Base-by-base conservation (phyloP, 768 basidiomycete genomes). In the Suillus paluster region DNA sequence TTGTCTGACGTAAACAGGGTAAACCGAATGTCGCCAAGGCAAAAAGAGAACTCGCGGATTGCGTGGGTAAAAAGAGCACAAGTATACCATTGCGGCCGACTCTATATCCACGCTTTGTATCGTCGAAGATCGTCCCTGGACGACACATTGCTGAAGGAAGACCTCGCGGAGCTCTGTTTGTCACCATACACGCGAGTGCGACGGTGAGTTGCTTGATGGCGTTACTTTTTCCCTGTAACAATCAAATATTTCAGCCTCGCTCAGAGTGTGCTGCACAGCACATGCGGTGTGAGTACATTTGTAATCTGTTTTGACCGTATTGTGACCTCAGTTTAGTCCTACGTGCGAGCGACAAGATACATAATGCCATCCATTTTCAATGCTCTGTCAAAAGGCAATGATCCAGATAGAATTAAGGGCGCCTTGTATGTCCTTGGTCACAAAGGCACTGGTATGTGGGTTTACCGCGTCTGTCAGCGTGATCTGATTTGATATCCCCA, bases 341-440 rank as follows among this genome's bases (percentile, higher is more conserved):
- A 85, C 61, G 79, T 91, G 42, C 84, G 90, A 60, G 90, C 91
- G 7, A 91, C 89, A 33, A 82, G 86, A 68, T 84, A 84, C 64
- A 80, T 84, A 48, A 78, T 91, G 33, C 87, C 90, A 6, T 73
- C 77, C 23, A 74, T 91, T 50, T 86, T 88, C 67, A 79, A 82
- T 62, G 86, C 89, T 5, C 75, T 93, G 54, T 75, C 75, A 59
- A 89, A 86, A 68, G 94, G 91, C 7, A 88, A 84, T 61, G 94
- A 96, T 70, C 91, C 94, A 11, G 95, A 99, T 74, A 83, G 90
- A 27, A 96, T 97, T 88, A 99, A 99, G 77, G 97, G 97, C 9
- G 94, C 94, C 19, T 79, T 97, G 44, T 95, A 95, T 71, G 81
- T 92, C 21, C 75, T 93, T 11, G 86, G 86, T 78, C 87, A 89